Evolutionary conservation across 2,329 filamentous ascomycete species (phyloP).

Genomic region (Fusarium sp.): DNA sequence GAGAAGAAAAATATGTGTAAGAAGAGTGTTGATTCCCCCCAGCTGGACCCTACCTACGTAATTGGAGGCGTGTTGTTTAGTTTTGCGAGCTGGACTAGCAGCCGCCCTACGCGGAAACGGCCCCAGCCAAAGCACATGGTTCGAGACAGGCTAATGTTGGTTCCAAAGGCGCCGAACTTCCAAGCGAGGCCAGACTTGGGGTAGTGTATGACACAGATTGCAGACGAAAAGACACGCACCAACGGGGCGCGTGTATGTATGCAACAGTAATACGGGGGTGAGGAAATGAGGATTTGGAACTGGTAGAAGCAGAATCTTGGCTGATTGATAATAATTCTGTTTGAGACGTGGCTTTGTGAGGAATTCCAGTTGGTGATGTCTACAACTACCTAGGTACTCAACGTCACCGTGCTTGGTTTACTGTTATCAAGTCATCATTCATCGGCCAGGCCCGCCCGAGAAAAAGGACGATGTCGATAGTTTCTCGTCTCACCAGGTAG

Average conservation of each 20-base stretch:
- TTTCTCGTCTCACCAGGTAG: neutral
- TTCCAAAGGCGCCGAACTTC: conserved; percentile 26
- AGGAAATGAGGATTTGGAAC: conserved; percentile 18
- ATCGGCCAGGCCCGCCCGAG: neutral
- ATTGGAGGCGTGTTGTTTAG: conserved; percentile 14
- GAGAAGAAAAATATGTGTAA: neutral
- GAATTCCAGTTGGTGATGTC: neutral
- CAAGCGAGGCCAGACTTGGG: conserved; percentile 25
- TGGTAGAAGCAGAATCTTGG: conserved; percentile 9
- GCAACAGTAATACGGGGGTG: neutral
- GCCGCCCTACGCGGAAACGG: conserved; percentile 35
- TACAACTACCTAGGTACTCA: neutral
- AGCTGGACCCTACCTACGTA: conserved; percentile 39
- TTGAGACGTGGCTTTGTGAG: neutral
- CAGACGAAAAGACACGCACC: neutral
- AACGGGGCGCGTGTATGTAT: conserved; percentile 2
- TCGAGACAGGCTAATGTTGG: conserved; percentile 29
- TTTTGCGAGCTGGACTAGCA: conserved; percentile 17
- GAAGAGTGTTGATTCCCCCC: conserved; percentile 21
- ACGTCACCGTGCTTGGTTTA: neutral
- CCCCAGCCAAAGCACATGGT: conserved; percentile 30
- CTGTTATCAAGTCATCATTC: too few species aligned
- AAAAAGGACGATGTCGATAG: neutral
- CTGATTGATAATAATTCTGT: conserved; percentile 14
- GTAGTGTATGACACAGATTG: neutral